Evolutionary conservation across 768 basidiomycete species (phyloP).

Genomic region (Gymnopilus junonius): DNA sequence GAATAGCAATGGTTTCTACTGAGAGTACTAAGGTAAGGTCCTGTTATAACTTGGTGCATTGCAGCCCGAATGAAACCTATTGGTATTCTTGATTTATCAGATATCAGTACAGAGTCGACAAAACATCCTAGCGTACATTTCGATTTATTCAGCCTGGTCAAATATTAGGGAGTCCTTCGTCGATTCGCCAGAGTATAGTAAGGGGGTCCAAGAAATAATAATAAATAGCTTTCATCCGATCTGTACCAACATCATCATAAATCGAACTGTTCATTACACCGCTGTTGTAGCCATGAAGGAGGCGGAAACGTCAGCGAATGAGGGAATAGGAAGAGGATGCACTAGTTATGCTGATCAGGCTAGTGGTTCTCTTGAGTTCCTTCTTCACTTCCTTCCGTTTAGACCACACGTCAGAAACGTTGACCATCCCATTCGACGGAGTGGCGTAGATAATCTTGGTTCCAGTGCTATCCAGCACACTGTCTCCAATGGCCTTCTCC

Average conservation of each 20-base stretch:
- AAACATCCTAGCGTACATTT: too few relatives aligned
- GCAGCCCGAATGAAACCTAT: too few relatives aligned
- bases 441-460: conserved; percentile 31
- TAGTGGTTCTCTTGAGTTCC: background rate
- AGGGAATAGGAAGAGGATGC: conserved; percentile 3
- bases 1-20: too few relatives aligned
- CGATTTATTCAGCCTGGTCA: too few relatives aligned
- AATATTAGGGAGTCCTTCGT: too few relatives aligned
- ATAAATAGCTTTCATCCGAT: background rate
- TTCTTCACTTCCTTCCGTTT: conserved; percentile 33
- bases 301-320: background rate
- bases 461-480: conserved; percentile 42
- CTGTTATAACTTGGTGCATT: too few relatives aligned
- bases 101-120: too few relatives aligned
- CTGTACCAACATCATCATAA: background rate
- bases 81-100: too few relatives aligned
- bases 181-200: background rate
- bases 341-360: conserved; percentile 7
- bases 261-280: background rate
- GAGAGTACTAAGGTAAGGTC: too few relatives aligned
- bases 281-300: background rate
- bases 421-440: conserved; percentile 30
- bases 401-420: conserved; percentile 34
- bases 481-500: conserved; percentile 60
- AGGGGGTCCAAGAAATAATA: background rate